These are phyloP conservation scores for Casuarina glauca DNA, from an alignment of 306 rosid genomes.

Conservation along the genomic window DNA sequence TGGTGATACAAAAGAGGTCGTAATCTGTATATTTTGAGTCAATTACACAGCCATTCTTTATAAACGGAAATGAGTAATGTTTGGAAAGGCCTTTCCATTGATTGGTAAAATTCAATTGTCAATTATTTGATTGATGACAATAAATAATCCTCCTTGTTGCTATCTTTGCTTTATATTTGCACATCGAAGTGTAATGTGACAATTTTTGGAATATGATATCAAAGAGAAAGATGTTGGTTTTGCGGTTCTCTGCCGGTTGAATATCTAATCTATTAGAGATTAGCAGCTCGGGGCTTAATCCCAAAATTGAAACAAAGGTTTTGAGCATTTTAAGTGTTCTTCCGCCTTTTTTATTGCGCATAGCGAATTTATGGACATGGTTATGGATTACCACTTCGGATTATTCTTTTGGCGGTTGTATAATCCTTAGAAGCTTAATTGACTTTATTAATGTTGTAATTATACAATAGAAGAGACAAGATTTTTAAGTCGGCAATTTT, in stretches of 20 bases:
- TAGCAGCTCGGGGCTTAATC: neutral
- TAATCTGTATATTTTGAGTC: constrained; percentile 70
- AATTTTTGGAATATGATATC: constrained; percentile 34
- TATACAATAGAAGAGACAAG: neutral
- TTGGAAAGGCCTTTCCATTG: constrained; percentile 41
- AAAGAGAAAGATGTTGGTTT: constrained; percentile 13
- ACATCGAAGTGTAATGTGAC: constrained; percentile 34
- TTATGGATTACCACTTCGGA: neutral
- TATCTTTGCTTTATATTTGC: constrained; percentile 21
- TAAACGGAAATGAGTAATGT: constrained; percentile 36
- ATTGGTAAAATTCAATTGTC: constrained; percentile 38
- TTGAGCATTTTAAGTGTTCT: neutral
- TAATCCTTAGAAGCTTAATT: neutral
- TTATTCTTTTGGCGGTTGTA: neutral
- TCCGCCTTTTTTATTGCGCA: neutral
- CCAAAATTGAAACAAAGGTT: neutral
- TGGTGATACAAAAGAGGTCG: constrained; percentile 35
- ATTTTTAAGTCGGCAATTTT: too few relatives aligned
- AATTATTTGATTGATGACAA: constrained; percentile 48
- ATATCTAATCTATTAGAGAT: constrained; percentile 4
- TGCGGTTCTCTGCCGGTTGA: neutral
- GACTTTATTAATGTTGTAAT: neutral
- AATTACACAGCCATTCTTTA: constrained; percentile 46
- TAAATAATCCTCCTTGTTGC: constrained; percentile 29
- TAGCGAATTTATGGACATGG: neutral